A percentile compares a stretch with the other conserved stretches of the same genome.
phyloP scores from a whole-genome alignment of 2,329 filamentous ascomycete species.

The Dothideomycetidae sp. region DNA sequence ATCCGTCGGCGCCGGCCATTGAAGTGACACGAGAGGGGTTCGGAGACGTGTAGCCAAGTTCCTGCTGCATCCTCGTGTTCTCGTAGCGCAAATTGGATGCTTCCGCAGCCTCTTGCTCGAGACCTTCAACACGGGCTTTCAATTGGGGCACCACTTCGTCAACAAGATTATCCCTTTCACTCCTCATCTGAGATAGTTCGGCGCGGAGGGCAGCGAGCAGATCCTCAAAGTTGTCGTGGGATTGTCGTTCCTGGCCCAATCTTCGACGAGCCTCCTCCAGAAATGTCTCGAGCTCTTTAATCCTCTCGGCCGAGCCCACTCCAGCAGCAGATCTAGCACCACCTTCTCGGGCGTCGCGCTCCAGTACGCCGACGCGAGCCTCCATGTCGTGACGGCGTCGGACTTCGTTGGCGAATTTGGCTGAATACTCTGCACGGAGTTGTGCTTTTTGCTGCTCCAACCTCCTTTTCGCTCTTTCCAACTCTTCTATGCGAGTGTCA shows the following conservation, averaged over 20 bases:
- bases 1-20: constrained; percentile 33
- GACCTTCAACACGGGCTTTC: constrained; percentile 58
- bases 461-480: constrained; percentile 68
- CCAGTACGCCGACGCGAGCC: constrained; percentile 67
- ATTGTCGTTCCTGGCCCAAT: constrained; percentile 68
- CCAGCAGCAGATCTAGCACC: constrained; percentile 18
- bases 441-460: constrained; percentile 86
- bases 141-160: constrained; percentile 78
- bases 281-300: constrained; percentile 64
- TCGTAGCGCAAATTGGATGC: constrained; percentile 64
- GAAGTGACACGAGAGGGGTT: constrained; percentile 36
- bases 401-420: constrained; percentile 78
- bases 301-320: constrained; percentile 38
- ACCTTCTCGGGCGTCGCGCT: constrained; percentile 53
- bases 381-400: constrained; percentile 62
- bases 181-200: constrained; percentile 67
- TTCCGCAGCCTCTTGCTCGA: constrained; percentile 60
- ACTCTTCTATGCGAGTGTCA: constrained; percentile 48
- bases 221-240: constrained; percentile 90
- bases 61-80: constrained; percentile 72
- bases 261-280: constrained; percentile 74
- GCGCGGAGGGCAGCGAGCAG: constrained; percentile 68
- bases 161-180: constrained; percentile 81
- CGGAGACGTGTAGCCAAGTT: constrained; percentile 38
- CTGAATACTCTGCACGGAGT: constrained; percentile 68